Base-by-base conservation (phyloP, 257 asterid species). In the Capsicum rhomboideum region DNA sequence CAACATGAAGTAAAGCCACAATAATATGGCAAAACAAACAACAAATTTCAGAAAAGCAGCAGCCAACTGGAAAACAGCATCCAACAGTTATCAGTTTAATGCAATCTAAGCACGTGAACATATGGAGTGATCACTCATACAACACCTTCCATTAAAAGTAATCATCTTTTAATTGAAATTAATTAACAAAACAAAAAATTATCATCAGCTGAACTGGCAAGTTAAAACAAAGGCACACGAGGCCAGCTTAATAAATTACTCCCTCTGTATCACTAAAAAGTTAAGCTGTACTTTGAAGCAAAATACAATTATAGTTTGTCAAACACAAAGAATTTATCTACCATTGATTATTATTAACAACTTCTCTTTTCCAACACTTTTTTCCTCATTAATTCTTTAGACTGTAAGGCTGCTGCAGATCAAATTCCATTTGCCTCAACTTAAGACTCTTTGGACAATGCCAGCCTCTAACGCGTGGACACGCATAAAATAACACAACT, bases 31-130 rank as follows among this genome's bases (percentile, higher is more conserved):
- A 34, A 34, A 34, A 52, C 61, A 75, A 44, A 49, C 8, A 59
- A 34, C 40, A 34, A 34, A 34, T 34, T 34, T 2, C 3, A 34
- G 40, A 34, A 34, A 34, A 34, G 4, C 40, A 34, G 40, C 40
- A 34, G 40, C 40, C 40, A 75, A 67, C 18, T 72, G 34, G 75
- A 64, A 86, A 91, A 87, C 90, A 91, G 90, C 90, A 91, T 88
- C 86, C 83, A 83, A 64, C 81, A 50, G 81, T 50, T 50, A 77
- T 82, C 82, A 86, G 72, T 16, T 78, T 72, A 84, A 53, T 49
- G 64, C 54, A 49, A 89, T 67, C 67, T 61, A 12, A 42, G 84
- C 92, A 90, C 90, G 92, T 87, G 92, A 91, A 84, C 83, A 72
- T 84, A 85, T 88, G 91, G 86, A 75, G 31, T 85, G 16, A 34